These are phyloP conservation scores for Polyporus arcularius DNA, from an alignment of 768 basidiomycete genomes.

Conservation along the genomic window DNA sequence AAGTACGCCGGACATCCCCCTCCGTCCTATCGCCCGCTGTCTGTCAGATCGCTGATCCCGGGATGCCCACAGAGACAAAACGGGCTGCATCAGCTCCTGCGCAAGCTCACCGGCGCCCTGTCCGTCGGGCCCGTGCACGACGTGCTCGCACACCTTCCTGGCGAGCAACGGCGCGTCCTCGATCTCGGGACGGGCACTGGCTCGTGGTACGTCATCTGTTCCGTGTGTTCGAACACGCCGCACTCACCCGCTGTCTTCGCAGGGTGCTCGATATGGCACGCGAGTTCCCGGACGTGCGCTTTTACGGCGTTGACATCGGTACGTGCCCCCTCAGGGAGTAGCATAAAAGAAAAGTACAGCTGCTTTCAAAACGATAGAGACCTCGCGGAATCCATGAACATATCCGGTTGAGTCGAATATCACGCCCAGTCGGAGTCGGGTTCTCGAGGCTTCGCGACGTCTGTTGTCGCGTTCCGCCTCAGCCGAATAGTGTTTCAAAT, in stretches of 20 bases:
- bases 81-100: conserved; percentile 49
- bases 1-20: conserved; percentile 43
- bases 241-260: conserved; percentile 9
- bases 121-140: conserved; percentile 62
- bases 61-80: conserved; percentile 49
- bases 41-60: not conserved
- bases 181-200: conserved; percentile 82
- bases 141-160: conserved; percentile 43
- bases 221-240: not conserved
- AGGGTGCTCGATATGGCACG: conserved; percentile 79
- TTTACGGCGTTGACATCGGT: conserved; percentile 81
- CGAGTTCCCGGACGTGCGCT: conserved; percentile 62
- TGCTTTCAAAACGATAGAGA: too few relatives aligned
- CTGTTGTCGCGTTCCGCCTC: too few relatives aligned
- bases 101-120: conserved; percentile 52
- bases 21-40: not conserved
- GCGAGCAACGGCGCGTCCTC: conserved; percentile 53
- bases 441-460: too few relatives aligned
- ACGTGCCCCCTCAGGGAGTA: conserved; percentile 25
- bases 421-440: too few relatives aligned
- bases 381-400: too few relatives aligned
- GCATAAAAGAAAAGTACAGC: conserved; percentile 1
- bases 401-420: too few relatives aligned
- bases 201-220: conserved; percentile 48
- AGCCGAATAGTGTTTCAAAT: too few relatives aligned